Percentiles rank a stretch among this genome's conserved stretches.
Conservation (phyloP, 139 green algal genomes). For the Chlamydomonas asymmetrica region DNA sequence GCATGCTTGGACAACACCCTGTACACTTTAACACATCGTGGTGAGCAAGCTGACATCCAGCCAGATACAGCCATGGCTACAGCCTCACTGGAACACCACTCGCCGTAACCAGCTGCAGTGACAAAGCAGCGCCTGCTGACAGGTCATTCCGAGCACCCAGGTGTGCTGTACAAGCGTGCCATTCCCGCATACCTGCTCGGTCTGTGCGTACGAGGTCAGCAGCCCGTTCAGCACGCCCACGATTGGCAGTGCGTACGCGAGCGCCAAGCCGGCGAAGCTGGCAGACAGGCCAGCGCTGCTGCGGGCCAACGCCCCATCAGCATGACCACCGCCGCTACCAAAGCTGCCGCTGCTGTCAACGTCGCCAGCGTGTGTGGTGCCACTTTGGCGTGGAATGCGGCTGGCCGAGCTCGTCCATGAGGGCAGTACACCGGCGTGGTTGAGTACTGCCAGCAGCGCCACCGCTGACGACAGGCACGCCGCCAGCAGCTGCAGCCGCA, state of each 20-base stretch:
- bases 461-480: constrained; percentile 63
- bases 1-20: background rate
- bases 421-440: background rate
- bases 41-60: too few relatives aligned
- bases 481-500: constrained; percentile 84
- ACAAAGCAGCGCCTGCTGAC: too few relatives aligned
- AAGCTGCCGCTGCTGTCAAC: background rate
- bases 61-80: too few relatives aligned
- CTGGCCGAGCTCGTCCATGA: too few relatives aligned
- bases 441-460: constrained; percentile 44
- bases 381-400: background rate
- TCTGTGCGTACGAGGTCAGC: constrained; percentile 72
- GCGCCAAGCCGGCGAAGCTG: constrained; percentile 66
- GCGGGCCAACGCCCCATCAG: background rate
- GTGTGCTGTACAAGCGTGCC: too few relatives aligned
- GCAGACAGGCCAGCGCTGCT: constrained; percentile 19
- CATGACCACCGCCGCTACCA: background rate
- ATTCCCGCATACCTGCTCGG: constrained; percentile 69
- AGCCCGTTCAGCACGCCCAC: constrained; percentile 77
- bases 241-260: constrained; percentile 83
- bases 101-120: too few relatives aligned
- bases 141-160: too few relatives aligned
- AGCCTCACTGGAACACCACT: too few relatives aligned
- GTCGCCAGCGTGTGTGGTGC: background rate
- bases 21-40: too few relatives aligned